These are phyloP conservation scores for Trametes cubensis DNA, from an alignment of 768 basidiomycete species.

Conservation along the genomic window DNA sequence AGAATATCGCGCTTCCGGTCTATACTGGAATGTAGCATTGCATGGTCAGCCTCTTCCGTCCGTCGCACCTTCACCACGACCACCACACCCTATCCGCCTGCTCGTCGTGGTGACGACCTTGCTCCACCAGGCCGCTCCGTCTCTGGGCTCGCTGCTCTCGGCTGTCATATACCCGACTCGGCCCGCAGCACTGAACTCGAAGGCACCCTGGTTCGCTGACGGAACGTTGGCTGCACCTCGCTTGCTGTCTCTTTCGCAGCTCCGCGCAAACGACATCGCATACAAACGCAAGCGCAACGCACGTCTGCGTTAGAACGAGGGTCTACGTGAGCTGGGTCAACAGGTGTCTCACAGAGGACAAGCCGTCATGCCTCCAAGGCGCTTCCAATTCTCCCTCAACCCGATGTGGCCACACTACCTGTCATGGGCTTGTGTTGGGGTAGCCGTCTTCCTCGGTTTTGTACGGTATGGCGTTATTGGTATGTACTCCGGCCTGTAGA, in stretches of 20 bases:
- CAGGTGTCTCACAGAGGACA: not conserved
- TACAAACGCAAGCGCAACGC: not conserved
- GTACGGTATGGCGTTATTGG: conserved; percentile 48
- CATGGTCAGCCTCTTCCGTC: not conserved
- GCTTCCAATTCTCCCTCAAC: conserved; percentile 31
- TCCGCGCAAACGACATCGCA: not conserved
- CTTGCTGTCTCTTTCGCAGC: not conserved
- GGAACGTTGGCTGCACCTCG: not conserved
- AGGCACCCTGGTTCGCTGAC: not conserved
- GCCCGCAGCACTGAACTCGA: conserved; percentile 9
- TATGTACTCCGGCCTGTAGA: conserved; percentile 31
- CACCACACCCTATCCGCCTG: too few species aligned
- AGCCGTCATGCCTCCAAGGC: conserved; percentile 31
- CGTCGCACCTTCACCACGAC: not conserved
- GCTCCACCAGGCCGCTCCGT: not conserved
- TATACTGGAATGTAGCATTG: not conserved
- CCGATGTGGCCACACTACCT: conserved; percentile 56
- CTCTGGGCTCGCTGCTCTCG: not conserved
- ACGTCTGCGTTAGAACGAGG: not conserved
- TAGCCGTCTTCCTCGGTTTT: conserved; percentile 49
- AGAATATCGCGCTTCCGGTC: too few species aligned
- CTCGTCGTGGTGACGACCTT: not conserved
- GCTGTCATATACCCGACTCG: not conserved
- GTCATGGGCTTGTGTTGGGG: conserved; percentile 40
- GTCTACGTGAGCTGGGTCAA: not conserved